Percentiles rank a stretch among this genome's conserved stretches.
Conservation (phyloP, 2,329 filamentous ascomycete genomes). For the Colletotrichum tanaceti region DNA sequence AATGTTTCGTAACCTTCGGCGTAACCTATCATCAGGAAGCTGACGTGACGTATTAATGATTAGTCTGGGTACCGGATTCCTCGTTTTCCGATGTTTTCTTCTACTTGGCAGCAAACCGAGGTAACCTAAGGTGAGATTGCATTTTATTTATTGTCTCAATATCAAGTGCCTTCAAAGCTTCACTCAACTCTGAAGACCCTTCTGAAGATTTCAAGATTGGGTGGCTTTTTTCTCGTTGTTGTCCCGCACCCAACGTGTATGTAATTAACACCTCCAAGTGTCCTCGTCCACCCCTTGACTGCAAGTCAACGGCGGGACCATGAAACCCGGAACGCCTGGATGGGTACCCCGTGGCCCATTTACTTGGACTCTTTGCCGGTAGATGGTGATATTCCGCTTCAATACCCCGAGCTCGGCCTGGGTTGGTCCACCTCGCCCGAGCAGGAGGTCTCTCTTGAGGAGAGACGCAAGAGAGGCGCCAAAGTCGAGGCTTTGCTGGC, state of each 20-base stretch:
- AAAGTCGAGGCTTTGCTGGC: conserved; percentile 48
- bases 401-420: conserved; percentile 49
- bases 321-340: conserved; percentile 49
- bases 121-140: conserved; percentile 45
- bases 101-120: conserved; percentile 49
- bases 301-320: conserved; percentile 48
- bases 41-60: neutral
- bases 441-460: conserved; percentile 48
- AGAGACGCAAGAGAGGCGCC: conserved; percentile 46
- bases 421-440: conserved; percentile 47
- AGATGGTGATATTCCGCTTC: conserved; percentile 46
- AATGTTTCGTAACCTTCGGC: neutral
- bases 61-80: conserved; percentile 51
- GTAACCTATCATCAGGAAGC: neutral
- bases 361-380: conserved; percentile 47
- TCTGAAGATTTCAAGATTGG: too few relatives aligned
- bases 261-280: too few relatives aligned
- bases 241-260: too few relatives aligned
- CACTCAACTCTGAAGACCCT: too few relatives aligned
- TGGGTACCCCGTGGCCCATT: conserved; percentile 50
- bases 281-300: conserved; percentile 50
- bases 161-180: too few relatives aligned
- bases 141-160: too few relatives aligned
- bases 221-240: too few relatives aligned
- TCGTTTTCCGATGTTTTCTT: conserved; percentile 52